Conservation (phyloP, 1,139 yeast genomes). For the Candida tropicalis region DNA sequence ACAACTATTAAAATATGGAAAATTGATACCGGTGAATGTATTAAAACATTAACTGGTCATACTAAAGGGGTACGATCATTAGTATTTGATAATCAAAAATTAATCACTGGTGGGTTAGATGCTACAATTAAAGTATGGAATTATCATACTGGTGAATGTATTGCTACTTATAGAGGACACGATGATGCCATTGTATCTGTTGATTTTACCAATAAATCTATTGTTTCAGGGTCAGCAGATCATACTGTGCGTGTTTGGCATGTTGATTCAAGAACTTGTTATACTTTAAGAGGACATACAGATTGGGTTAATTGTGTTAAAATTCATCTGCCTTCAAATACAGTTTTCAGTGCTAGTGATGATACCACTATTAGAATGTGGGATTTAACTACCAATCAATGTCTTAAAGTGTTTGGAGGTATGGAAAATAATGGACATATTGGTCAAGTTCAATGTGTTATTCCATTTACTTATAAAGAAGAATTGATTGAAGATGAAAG, state of each 20-base stretch:
- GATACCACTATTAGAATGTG: constrained; percentile 94
- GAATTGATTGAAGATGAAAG: constrained; percentile 43
- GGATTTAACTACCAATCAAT: constrained; percentile 81
- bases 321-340: constrained; percentile 75
- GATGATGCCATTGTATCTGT: constrained; percentile 83
- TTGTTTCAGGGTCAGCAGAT: constrained; percentile 94
- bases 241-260: constrained; percentile 94
- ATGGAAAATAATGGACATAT: constrained; percentile 70
- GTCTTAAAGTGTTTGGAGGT: constrained; percentile 78
- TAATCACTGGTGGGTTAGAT: constrained; percentile 91
- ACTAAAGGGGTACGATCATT: constrained; percentile 82
- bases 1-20: constrained; percentile 91
- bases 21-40: constrained; percentile 71
- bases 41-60: constrained; percentile 82
- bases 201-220: constrained; percentile 75
- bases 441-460: constrained; percentile 88
- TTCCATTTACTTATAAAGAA: constrained; percentile 73
- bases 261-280: constrained; percentile 89
- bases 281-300: constrained; percentile 87
- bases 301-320: constrained; percentile 93
- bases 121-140: constrained; percentile 95
- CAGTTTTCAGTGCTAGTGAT: constrained; percentile 86
- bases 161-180: constrained; percentile 92
- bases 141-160: constrained; percentile 89
- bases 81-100: constrained; percentile 82